phyloP scores from a whole-genome alignment of 2,329 filamentous ascomycete species.

The Tolypocladium tundrense region DNA sequence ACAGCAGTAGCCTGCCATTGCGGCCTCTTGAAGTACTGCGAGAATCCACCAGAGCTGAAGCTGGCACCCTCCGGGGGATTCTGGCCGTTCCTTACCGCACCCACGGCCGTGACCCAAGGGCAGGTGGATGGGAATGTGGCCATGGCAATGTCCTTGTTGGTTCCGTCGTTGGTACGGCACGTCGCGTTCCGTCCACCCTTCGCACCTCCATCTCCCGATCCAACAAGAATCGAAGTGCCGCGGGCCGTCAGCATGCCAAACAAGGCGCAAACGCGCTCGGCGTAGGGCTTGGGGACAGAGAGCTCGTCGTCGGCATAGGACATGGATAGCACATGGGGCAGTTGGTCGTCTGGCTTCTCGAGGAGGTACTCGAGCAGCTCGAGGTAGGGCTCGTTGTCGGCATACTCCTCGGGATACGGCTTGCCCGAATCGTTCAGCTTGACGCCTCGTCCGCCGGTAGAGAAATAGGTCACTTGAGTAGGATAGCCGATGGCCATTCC shows the following conservation, averaged over 20 bases:
- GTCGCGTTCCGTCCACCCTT: slow-evolving; percentile 33
- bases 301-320: slow-evolving; percentile 51
- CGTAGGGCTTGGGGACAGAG: slow-evolving; percentile 40
- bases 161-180: slow-evolving; percentile 51
- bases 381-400: slow-evolving; percentile 47
- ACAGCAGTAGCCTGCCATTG: slow-evolving; percentile 34
- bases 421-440: slow-evolving; percentile 29
- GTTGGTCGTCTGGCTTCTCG: slow-evolving; percentile 25
- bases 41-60: slow-evolving; percentile 44
- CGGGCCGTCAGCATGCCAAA: slow-evolving; percentile 43
- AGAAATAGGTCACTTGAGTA: slow-evolving; percentile 32
- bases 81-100: slow-evolving; percentile 37
- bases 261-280: slow-evolving; percentile 39
- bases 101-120: slow-evolving; percentile 58
- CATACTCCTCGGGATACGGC: slow-evolving; percentile 14
- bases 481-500: slow-evolving; percentile 35
- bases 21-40: slow-evolving; percentile 35
- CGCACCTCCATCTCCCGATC: slow-evolving; percentile 41
- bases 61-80: slow-evolving; percentile 29
- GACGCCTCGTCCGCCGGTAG: slow-evolving; percentile 31
- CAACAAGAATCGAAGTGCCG: slow-evolving; percentile 39
- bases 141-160: slow-evolving; percentile 42
- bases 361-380: slow-evolving; percentile 42
- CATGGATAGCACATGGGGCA: slow-evolving; percentile 47
- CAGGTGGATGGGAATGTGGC: slow-evolving; percentile 57